phyloP scores from a whole-genome alignment of 345 rosid genomes.

The Eucalyptus decipiens region DNA sequence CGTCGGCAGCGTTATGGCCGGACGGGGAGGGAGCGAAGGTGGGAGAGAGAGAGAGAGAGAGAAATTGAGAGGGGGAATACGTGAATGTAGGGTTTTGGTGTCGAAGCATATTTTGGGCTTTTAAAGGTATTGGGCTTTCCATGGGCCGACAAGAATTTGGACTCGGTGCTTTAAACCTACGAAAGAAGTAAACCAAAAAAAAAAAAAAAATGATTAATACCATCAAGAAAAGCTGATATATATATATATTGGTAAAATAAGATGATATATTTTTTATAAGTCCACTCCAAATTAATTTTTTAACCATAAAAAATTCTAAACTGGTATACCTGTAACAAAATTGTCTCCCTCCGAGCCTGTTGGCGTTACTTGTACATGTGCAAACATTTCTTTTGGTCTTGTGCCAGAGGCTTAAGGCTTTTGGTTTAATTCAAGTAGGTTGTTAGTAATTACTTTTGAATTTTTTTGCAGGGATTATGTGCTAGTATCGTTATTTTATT shows the following conservation, averaged over 20 bases:
- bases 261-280: background rate
- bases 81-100: background rate
- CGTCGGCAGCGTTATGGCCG: background rate
- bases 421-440: too few species aligned
- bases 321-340: rapidly evolving
- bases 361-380: too few species aligned
- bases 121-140: background rate
- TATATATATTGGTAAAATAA: too few species aligned
- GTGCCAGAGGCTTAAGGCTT: too few species aligned
- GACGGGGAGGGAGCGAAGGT: background rate
- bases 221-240: background rate
- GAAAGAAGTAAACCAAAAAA: background rate
- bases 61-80: background rate
- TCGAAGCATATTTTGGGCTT: background rate
- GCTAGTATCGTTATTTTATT: too few species aligned
- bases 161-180: background rate
- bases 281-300: background rate
- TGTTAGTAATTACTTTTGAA: too few species aligned
- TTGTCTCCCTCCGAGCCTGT: too few species aligned
- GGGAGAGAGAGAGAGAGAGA: background rate
- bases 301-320: rapidly evolving
- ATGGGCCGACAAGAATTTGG: background rate
- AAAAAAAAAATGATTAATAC: background rate
- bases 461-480: too few species aligned
- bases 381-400: too few species aligned